These are phyloP conservation scores for Aaosphaeria arxii DNA, from an alignment of 2,329 filamentous ascomycete genomes.

Conservation along the genomic window DNA sequence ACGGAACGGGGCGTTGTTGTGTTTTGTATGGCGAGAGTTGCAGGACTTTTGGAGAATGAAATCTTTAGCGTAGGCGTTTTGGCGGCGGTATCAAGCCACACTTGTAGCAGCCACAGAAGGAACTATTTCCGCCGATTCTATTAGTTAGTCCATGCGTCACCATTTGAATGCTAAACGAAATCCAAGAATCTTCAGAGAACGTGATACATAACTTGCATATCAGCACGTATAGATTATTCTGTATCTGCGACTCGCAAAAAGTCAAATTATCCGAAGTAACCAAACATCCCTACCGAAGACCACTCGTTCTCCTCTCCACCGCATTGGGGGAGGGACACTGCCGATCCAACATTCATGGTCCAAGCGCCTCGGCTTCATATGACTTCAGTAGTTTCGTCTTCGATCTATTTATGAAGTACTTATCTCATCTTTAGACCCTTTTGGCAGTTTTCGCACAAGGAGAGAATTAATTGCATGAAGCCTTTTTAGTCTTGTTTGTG, in stretches of 20 bases:
- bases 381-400: conserved; percentile 12
- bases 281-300: background rate
- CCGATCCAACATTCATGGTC: background rate
- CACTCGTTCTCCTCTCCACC: background rate
- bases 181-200: too few relatives aligned
- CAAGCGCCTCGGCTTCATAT: conserved; percentile 27
- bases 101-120: too few relatives aligned
- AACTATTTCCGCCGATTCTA: too few relatives aligned
- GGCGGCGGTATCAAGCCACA: too few relatives aligned
- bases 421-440: background rate
- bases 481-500: background rate
- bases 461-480: background rate
- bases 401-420: conserved; percentile 1
- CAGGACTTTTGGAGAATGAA: too few relatives aligned
- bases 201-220: too few relatives aligned
- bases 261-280: background rate
- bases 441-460: background rate
- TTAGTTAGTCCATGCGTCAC: too few relatives aligned
- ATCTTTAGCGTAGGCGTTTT: too few relatives aligned
- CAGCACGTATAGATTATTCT: too few relatives aligned
- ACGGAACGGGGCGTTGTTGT: background rate
- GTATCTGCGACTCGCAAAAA: too few relatives aligned
- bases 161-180: too few relatives aligned
- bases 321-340: background rate
- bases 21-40: too few relatives aligned